phyloP scores from a whole-genome alignment of 306 rosid species.

The Inga oerstediana region DNA sequence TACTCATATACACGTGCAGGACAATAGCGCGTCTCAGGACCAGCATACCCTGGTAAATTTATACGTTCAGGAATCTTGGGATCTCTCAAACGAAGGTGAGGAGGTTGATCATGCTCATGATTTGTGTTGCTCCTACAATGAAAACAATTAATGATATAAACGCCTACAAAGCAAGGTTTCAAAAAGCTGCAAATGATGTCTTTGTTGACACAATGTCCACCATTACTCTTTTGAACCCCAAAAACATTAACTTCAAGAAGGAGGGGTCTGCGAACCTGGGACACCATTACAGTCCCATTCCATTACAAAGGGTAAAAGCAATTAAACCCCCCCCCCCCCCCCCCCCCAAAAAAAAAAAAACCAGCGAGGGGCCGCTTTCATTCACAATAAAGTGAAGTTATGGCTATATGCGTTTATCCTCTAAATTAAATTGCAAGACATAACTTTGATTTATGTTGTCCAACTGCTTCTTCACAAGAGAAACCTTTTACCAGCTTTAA shows the following conservation, averaged over 20 bases:
- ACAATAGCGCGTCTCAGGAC: slow-evolving; percentile 86
- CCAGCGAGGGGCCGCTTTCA: background rate
- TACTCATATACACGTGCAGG: slow-evolving; percentile 98
- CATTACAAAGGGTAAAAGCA: background rate
- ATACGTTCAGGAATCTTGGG: slow-evolving; percentile 71
- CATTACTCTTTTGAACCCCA: slow-evolving; percentile 1
- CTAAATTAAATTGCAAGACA: background rate
- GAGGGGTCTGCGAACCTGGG: background rate
- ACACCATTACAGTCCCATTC: background rate
- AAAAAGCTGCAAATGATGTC: slow-evolving; percentile 26
- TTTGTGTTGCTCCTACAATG: slow-evolving; percentile 91
- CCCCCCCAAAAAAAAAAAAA: background rate
- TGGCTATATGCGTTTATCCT: background rate
- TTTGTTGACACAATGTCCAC: background rate
- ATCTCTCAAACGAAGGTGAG: slow-evolving; percentile 82
- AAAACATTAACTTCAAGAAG: background rate
- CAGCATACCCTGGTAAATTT: slow-evolving; percentile 81
- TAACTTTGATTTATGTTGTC: background rate
- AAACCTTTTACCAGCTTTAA: background rate
- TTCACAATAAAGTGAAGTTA: background rate
- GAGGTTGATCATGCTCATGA: slow-evolving; percentile 96
- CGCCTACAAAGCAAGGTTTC: slow-evolving; percentile 24
- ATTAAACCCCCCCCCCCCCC: background rate
- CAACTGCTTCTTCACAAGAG: background rate
- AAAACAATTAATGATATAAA: slow-evolving; percentile 25